Base-by-base conservation (phyloP, 192 early-diverging fungal genomes). In the Nowakowskiella sp. region DNA sequence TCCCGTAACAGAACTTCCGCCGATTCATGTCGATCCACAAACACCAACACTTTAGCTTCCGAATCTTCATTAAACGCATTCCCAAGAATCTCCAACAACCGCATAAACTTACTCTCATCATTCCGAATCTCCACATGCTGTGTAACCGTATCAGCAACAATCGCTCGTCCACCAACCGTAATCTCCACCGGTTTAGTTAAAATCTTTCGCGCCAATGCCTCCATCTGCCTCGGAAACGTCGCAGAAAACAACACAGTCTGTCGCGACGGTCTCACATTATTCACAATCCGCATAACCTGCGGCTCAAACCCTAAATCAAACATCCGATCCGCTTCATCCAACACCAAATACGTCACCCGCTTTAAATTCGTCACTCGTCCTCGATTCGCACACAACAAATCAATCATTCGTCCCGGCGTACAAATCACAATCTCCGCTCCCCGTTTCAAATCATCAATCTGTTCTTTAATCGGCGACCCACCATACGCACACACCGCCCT, bases 231-330 rank as follows among this genome's bases (percentile, higher is more conserved):
- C 0, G 93, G 91, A 62, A 97, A 97, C 3, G 93, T 97, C 23
- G 93, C 93, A 4, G 91, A 94, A 50, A 97, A 97, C 28, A 94
- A 65, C 3, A 94, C 84, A 0, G 89, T 88, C 51, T 94, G 92
- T 8, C 87, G 77, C 47, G 81, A 73, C 6, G 93, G 92, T 13
- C 92, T 78, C 10, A 93, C 85, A 61, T 87, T 89, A 49, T 85
- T 87, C 19, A 97, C 85, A 52, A 99, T 97, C 61, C 89, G 86
- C 83, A 92, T 91, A 19, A 99, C 91, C 65, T 95, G 92, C 26
- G 90, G 92, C 65, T 94, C 93, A 60, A 99, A 99, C 8, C 94
- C 96, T 86, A 95, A 89, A 66, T 97, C 93, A 73, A 99, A 95
- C 93, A 99, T 97, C 57, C 89, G 81, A 66, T 86, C 90, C 56